Evolutionary conservation across 108 stramenopile species (phyloP).

Genomic region (Pseudonitzschia delicatissima): DNA sequence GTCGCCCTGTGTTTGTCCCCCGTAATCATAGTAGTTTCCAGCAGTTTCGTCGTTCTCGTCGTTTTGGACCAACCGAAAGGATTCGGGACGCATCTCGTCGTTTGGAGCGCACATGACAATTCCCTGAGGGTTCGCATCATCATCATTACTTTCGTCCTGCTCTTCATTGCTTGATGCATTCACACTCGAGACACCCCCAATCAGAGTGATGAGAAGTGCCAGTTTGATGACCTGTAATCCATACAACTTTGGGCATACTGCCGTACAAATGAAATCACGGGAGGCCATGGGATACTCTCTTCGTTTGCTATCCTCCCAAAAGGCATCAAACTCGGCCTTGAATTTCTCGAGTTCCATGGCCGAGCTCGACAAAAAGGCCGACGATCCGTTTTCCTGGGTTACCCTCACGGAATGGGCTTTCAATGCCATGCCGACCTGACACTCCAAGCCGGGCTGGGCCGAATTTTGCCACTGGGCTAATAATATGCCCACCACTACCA

Average conservation of each 20-base stretch:
- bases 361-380: constrained; percentile 31
- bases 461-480: constrained; percentile 83
- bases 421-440: constrained; percentile 87
- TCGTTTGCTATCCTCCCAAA: constrained; percentile 58
- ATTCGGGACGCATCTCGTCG: constrained; percentile 26
- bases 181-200: constrained; percentile 78
- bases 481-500: constrained; percentile 88
- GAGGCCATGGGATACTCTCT: constrained; percentile 69
- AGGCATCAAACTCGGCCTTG: constrained; percentile 80
- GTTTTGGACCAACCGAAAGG: constrained; percentile 42
- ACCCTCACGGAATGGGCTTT: constrained; percentile 86
- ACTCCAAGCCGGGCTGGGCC: constrained; percentile 55
- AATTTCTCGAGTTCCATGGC: constrained; percentile 54
- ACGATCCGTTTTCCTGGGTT: constrained; percentile 38
- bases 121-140: neutral
- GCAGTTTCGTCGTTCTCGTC: neutral
- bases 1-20: neutral
- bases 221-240: constrained; percentile 94
- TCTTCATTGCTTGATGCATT: constrained; percentile 8
- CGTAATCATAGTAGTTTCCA: neutral
- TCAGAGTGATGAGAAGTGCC: constrained; percentile 87
- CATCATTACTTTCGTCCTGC: neutral
- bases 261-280: constrained; percentile 85
- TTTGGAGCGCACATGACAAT: too few relatives aligned
- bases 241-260: constrained; percentile 95